Conservation (phyloP, 306 rosid species). For the Trichosanthes truncata region DNA sequence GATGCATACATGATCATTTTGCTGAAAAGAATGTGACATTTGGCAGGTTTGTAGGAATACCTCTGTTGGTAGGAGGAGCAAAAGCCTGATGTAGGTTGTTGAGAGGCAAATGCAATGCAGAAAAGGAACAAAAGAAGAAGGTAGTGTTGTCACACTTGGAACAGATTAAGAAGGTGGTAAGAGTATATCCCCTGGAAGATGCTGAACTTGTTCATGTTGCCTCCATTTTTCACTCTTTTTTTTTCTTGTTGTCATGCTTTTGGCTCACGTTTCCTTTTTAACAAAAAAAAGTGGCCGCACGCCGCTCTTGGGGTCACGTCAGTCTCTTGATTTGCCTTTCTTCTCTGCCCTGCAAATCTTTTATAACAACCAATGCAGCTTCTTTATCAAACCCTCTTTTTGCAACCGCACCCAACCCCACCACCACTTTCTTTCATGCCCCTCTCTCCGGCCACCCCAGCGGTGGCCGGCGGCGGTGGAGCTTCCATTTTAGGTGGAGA, state of each 20-base stretch:
- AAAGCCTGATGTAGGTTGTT: background rate
- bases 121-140: slow-evolving; percentile 18
- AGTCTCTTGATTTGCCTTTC: slow-evolving; percentile 33
- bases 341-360: slow-evolving; percentile 32
- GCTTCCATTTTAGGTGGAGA: background rate
- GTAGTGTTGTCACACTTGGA: slow-evolving; percentile 25
- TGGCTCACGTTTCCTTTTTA: slow-evolving; percentile 18
- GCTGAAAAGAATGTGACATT: background rate
- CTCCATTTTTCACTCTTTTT: slow-evolving; percentile 29
- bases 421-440: slow-evolving; percentile 15
- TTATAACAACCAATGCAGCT: slow-evolving; percentile 47
- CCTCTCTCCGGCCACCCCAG: slow-evolving; percentile 21
- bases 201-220: slow-evolving; percentile 26
- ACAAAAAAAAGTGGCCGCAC: slow-evolving; percentile 37
- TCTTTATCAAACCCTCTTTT: slow-evolving; percentile 41
- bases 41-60: background rate
- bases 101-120: background rate
- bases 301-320: slow-evolving; percentile 55
- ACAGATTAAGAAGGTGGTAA: slow-evolving; percentile 27
- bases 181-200: slow-evolving; percentile 90
- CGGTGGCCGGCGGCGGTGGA: slow-evolving; percentile 20
- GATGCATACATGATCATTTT: background rate
- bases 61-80: background rate
- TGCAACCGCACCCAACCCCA: slow-evolving; percentile 21
- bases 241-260: slow-evolving; percentile 10